Evolutionary conservation across 2,329 filamentous ascomycete species (phyloP), one percentile per base, ranked within the genome.

Genomic region (Ascochyta koolunga): DNA sequence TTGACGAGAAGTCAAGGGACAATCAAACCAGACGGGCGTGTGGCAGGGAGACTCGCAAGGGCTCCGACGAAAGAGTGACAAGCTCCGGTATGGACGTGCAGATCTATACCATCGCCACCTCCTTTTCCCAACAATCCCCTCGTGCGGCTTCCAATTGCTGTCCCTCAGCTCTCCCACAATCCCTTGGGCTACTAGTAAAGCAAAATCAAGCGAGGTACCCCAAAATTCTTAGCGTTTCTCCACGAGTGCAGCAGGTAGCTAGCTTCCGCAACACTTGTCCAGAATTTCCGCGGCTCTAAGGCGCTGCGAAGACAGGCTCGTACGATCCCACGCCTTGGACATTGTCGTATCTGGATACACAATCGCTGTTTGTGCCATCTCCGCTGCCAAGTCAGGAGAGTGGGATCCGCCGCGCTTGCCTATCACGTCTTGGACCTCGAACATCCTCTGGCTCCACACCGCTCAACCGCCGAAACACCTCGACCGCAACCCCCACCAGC

Each of bases 1-100:
- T 66, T 67, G 63, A 63, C 18, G 46, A 35, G 25, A 35, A 39
- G 21, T 41, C 36, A 40, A 46, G 40, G 43, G 27, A 38, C 61
- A 82, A 82, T 79, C 82, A 83, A 63, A 80, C 40, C 43, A 52
- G 49, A 58, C 39, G 27, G 47, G 48, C 22, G 29, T 38, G 32
- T 18, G 36, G 51, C 51, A 50, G 45, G 35, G 35, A 36, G 7
- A 13, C 21, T 50, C 31, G 45, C 46, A 36, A 50, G 51, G 51
- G 36, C 35, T 46, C 29, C 29, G 40, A 45, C 45, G 41, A 36
- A 54, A 45, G 38, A 35, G 46, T 38, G 45, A 44, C 41, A 38
- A 40, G 45, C 35, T 41, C 51, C 36, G 45, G 22, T 36, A 25
- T 33, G n/a, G 36, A 22, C 25, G 40, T 32, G 51, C 51, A 50